phyloP scores from a whole-genome alignment of 306 rosid species.

The Castanopsis chinensis region DNA sequence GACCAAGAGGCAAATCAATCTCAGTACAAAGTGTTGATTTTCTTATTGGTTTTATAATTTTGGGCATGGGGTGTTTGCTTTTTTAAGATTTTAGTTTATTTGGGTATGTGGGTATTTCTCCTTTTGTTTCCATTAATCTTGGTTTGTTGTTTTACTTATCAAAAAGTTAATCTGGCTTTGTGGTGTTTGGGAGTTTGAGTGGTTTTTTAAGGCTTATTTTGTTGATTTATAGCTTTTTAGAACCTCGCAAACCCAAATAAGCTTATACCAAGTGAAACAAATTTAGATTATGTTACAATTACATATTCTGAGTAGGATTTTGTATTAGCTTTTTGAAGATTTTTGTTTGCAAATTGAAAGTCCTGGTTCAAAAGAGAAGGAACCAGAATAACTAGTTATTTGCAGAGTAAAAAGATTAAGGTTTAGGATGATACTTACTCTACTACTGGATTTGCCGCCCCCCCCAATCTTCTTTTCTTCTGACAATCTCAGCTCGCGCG shows the following conservation, averaged over 20 bases:
- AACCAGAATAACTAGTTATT: too few relatives aligned
- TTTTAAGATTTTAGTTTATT: not conserved
- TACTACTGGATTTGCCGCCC: conserved; percentile 22
- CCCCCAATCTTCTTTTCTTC: conserved; percentile 34
- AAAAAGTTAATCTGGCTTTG: too few relatives aligned
- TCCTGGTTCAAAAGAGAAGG: too few relatives aligned
- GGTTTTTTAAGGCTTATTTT: too few relatives aligned
- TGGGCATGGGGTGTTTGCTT: too few relatives aligned
- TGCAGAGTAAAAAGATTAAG: too few relatives aligned
- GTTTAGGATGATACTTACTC: conserved; percentile 1
- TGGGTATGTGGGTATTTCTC: not conserved
- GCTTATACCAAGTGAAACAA: too few relatives aligned
- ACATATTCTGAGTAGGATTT: not conserved
- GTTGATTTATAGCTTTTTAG: too few relatives aligned
- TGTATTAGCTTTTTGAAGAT: not conserved
- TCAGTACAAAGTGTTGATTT: conserved; percentile 48
- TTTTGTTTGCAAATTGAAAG: not conserved
- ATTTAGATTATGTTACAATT: not conserved
- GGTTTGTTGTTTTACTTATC: too few relatives aligned
- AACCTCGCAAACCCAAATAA: too few relatives aligned
- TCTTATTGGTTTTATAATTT: not conserved
- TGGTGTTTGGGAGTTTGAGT: too few relatives aligned
- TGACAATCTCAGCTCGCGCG: not conserved
- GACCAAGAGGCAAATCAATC: conserved; percentile 76
- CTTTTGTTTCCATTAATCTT: not conserved